Base-by-base conservation (phyloP, 371 early-diverging fungal species). In the Mortierella sp. region DNA sequence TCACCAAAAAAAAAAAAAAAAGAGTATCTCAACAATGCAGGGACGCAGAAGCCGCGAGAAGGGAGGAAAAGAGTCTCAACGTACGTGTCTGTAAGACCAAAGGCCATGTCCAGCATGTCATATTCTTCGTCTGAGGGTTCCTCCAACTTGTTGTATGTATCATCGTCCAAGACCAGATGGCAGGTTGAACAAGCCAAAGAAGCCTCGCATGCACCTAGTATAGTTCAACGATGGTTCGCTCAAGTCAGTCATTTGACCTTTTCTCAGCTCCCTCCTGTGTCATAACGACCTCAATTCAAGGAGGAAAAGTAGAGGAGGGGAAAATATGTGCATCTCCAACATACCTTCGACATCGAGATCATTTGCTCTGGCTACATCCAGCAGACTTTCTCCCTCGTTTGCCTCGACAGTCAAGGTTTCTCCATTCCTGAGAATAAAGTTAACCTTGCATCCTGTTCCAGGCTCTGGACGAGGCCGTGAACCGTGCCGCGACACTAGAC, bases 81-180 rank as follows among this genome's bases (percentile, higher is more conserved):
- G 77, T 84, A 95, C 87, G 98, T 99, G 61, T 97, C 96, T 26
- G 97, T 96, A 66, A 98, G 87, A 12, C 97, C 98, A 88, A 97
- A 99, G 9, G 99, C 99, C 76, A 98, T 82, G 85, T 99, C 99
- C 60, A 99, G 84, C 95, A 99, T 97, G 85, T 99, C 99, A 77
- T 98, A 97, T 73, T 99, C 99, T 82, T 99, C 98, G 73, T 99
- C 99, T 2, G 94, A 89, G 7, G 99, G 98, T 72, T 97, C 97
- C 60, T 92, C 93, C 66, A 99, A 85, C 72, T 89, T 91, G 56
- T 96, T 90, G 83, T 92, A 99, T 67, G 93, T 87, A 43, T 91
- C 85, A 19, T 90, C 92, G 4, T 96, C 97, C 63, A 96, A 83
- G 60, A 99, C 93, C 58, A 99, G 95, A 81, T 99, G 99, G 84